Evolutionary conservation across 2,329 filamentous ascomycete genomes (phyloP).

Genomic region (Nectriaceae sp.): DNA sequence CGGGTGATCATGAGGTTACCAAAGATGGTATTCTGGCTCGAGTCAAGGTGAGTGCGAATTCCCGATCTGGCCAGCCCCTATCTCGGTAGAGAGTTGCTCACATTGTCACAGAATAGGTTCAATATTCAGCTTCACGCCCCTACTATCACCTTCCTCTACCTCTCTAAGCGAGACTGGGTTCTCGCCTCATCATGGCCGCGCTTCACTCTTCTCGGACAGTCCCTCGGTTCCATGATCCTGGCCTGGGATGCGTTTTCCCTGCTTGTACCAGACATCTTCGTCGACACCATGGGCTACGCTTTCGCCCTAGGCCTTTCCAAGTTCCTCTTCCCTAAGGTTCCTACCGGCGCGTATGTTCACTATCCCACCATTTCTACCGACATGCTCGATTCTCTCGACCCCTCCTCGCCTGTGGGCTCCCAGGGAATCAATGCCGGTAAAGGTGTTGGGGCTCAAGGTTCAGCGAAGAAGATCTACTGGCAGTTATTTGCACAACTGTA

Average conservation of each 20-base stretch:
- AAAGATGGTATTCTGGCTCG: slow-evolving; percentile 77
- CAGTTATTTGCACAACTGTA: slow-evolving; percentile 80
- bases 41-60: slow-evolving; percentile 60
- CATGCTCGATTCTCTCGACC: slow-evolving; percentile 85
- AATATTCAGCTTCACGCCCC: slow-evolving; percentile 87
- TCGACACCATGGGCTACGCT: slow-evolving; percentile 98
- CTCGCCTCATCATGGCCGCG: slow-evolving; percentile 85
- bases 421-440: slow-evolving; percentile 83
- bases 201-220: slow-evolving; percentile 94
- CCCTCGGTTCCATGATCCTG: slow-evolving; percentile 81
- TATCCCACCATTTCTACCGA: slow-evolving; percentile 98
- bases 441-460: slow-evolving; percentile 71
- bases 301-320: slow-evolving; percentile 84
- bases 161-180: slow-evolving; percentile 84
- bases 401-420: slow-evolving; percentile 55
- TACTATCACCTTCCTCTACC: slow-evolving; percentile 84
- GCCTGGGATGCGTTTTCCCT: slow-evolving; percentile 93
- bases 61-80: not conserved
- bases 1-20: slow-evolving; percentile 86
- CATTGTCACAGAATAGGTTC: slow-evolving; percentile 72
- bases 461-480: slow-evolving; percentile 83
- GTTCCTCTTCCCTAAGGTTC: slow-evolving; percentile 75
- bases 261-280: slow-evolving; percentile 87
- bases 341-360: slow-evolving; percentile 92
- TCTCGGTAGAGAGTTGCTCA: not conserved